Percentiles rank a stretch among this genome's conserved stretches.
Evolutionary conservation across 164 flowering plant species (phyloP).

Genomic region (Tinospora cordifolia): DNA sequence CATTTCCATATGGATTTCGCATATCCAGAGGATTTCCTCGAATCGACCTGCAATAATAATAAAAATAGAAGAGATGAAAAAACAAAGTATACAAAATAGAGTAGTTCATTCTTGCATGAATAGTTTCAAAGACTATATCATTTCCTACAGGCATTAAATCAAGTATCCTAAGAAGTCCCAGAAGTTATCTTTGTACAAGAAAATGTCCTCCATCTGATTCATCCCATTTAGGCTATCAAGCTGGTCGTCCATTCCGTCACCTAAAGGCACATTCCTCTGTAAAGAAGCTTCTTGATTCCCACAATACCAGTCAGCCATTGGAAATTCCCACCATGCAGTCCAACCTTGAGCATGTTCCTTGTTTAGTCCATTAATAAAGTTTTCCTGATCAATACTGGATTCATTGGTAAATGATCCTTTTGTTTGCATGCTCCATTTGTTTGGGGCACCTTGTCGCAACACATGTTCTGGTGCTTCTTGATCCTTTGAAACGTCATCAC

Average conservation of each 20-base stretch:
- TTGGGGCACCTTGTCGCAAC: constrained; percentile 25
- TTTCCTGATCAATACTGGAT: constrained; percentile 11
- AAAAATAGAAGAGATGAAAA: not conserved
- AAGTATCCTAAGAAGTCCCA: constrained; percentile 8
- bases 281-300: constrained; percentile 2
- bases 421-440: constrained; percentile 10
- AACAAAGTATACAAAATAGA: not conserved
- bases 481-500: constrained; percentile 20
- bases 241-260: constrained; percentile 4
- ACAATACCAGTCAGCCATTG: not conserved
- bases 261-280: not conserved
- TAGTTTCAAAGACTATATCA: constrained; percentile 18
- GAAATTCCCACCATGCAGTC: constrained; percentile 9
- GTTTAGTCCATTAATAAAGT: constrained; percentile 15
- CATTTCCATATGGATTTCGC: constrained; percentile 7
- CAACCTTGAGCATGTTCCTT: constrained; percentile 5
- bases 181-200: constrained; percentile 12
- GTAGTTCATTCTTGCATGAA: not conserved
- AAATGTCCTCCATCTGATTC: constrained; percentile 14
- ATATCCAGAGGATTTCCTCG: constrained; percentile 19
- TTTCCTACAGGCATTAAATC: constrained; percentile 22
- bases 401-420: constrained; percentile 10
- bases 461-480: constrained; percentile 19
- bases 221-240: constrained; percentile 20
- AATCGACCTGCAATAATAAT: constrained; percentile 39